phyloP scores from a whole-genome alignment of 2,329 filamentous ascomycete species.

The Monosporascus sp. region DNA sequence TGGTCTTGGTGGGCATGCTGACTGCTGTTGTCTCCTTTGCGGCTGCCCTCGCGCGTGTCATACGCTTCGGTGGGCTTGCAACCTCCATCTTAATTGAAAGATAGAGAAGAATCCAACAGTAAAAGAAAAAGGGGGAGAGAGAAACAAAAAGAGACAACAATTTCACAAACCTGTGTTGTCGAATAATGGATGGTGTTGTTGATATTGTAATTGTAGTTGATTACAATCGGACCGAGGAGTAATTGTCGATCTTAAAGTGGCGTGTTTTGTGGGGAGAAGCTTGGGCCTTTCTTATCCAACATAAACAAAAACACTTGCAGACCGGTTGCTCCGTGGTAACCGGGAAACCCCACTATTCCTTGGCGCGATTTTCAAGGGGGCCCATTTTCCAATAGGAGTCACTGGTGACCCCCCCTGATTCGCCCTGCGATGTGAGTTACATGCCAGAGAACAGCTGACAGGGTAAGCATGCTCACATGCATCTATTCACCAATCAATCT shows the following conservation, averaged over 20 bases:
- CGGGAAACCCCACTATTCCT: background rate
- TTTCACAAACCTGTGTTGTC: background rate
- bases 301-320: background rate
- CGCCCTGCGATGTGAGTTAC: no score
- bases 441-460: no score
- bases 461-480: no score
- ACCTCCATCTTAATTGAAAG: slow-evolving; percentile 39
- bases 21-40: slow-evolving; percentile 28
- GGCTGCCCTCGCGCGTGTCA: slow-evolving; percentile 47
- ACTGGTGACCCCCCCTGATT: no score
- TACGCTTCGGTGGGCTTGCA: slow-evolving; percentile 52
- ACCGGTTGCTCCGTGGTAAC: background rate
- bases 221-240: background rate
- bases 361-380: background rate
- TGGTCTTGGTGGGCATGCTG: slow-evolving; percentile 38
- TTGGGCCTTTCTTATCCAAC: background rate
- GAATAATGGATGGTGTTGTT: background rate
- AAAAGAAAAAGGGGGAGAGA: background rate
- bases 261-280: background rate
- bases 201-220: background rate
- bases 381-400: no score
- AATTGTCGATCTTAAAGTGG: background rate
- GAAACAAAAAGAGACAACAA: background rate
- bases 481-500: no score
- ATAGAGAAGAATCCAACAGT: background rate